A percentile compares a stretch with the other conserved stretches of the same genome.
Evolutionary conservation across 2,329 filamentous ascomycete species (phyloP).

Genomic region (Cladosporium colombiae): DNA sequence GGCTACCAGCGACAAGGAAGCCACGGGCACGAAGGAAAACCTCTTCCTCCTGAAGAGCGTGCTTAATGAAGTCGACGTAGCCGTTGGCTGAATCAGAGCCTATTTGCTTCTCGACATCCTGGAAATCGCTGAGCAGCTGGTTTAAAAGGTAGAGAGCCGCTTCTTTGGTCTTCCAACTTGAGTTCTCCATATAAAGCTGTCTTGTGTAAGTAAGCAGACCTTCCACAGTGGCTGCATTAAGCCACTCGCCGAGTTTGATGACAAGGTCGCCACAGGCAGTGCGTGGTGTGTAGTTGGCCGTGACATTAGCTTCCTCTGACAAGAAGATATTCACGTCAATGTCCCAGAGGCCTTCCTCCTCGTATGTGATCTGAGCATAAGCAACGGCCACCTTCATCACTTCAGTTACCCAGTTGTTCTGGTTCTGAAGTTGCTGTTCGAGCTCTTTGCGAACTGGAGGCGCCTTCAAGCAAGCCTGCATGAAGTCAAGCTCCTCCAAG

Average conservation of each 20-base stretch:
- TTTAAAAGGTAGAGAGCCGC: slow-evolving; percentile 82
- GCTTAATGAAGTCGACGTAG: slow-evolving; percentile 78
- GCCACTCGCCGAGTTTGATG: slow-evolving; percentile 91
- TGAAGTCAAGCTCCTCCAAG: slow-evolving; percentile 89
- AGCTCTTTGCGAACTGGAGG: slow-evolving; percentile 86
- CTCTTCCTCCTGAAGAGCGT: slow-evolving; percentile 70
- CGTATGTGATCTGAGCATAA: slow-evolving; percentile 85
- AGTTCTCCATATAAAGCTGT: slow-evolving; percentile 62
- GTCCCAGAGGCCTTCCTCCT: slow-evolving; percentile 95
- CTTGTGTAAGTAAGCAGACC: slow-evolving; percentile 77
- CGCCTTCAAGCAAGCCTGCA: slow-evolving; percentile 87
- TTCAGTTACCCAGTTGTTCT: slow-evolving; percentile 77
- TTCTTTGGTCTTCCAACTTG: slow-evolving; percentile 70
- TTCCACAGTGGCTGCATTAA: slow-evolving; percentile 72
- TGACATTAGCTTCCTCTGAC: slow-evolving; percentile 91
- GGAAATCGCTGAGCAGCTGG: slow-evolving; percentile 78
- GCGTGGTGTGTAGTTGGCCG: slow-evolving; percentile 91
- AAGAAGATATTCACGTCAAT: slow-evolving; percentile 95
- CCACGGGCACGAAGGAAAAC: slow-evolving; percentile 82
- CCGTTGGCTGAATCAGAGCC: slow-evolving; percentile 67
- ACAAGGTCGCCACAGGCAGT: slow-evolving; percentile 90
- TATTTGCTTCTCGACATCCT: slow-evolving; percentile 74
- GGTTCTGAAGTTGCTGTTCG: slow-evolving; percentile 68
- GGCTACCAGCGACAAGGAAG: slow-evolving; percentile 78
- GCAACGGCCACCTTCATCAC: slow-evolving; percentile 82